These are phyloP conservation scores for Solanum arcanum DNA, from an alignment of 257 asterid species.

Conservation along the genomic window DNA sequence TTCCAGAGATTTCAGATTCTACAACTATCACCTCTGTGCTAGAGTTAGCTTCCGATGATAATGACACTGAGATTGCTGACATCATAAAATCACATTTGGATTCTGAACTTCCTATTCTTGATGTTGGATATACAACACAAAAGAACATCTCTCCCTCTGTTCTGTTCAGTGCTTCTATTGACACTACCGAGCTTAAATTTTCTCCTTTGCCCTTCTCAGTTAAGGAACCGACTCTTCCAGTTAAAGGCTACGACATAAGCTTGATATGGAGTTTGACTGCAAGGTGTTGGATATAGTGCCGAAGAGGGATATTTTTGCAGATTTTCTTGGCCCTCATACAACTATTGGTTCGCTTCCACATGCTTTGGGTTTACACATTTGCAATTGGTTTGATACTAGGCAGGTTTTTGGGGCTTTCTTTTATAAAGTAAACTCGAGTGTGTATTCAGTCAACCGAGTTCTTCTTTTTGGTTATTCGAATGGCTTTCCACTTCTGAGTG, in stretches of 20 bases:
- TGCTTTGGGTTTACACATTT: not conserved
- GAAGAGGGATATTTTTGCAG: not conserved
- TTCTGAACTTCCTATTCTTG: not conserved
- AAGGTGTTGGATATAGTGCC: not conserved
- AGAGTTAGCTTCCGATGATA: too few species aligned
- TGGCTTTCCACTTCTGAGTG: not conserved
- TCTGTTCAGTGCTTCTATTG: not conserved
- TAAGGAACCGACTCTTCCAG: not conserved
- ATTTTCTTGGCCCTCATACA: not conserved
- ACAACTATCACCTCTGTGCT: not conserved
- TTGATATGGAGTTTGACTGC: not conserved
- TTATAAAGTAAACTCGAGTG: not conserved
- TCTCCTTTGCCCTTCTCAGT: not conserved
- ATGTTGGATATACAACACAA: not conserved
- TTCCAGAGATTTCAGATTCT: not conserved
- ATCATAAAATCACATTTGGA: not conserved
- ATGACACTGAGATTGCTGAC: not conserved
- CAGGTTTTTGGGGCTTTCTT: not conserved
- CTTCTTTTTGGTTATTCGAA: not conserved
- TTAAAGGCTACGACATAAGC: not conserved
- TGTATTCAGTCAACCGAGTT: not conserved
- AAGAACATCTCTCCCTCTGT: not conserved
- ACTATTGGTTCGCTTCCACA: not conserved
- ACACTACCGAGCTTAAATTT: not conserved
- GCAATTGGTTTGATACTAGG: not conserved